These are phyloP conservation scores for Colletotrichum tamarilloi DNA, from an alignment of 2,329 filamentous ascomycete genomes.

Conservation along the genomic window DNA sequence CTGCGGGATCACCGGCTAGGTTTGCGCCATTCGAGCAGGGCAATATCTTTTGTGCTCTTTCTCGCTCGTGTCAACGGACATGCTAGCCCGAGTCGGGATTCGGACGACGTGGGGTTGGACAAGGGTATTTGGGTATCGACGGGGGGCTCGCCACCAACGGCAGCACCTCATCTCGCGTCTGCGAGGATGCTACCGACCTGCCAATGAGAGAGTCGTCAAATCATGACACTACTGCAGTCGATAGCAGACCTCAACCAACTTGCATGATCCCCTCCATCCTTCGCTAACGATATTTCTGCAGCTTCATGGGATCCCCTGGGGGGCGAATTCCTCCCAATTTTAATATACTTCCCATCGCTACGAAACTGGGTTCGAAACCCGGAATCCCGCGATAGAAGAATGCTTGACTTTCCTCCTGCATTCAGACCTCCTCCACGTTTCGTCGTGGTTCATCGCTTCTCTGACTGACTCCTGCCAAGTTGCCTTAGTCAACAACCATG, in stretches of 20 bases:
- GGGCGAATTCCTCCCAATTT: background rate
- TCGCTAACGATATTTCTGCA: slow-evolving; percentile 12
- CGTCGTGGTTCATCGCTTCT: background rate
- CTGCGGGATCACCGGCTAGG: background rate
- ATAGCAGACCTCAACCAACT: background rate
- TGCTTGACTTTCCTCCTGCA: background rate
- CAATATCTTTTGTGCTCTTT: background rate
- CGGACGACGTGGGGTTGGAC: background rate
- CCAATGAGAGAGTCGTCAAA: slow-evolving; percentile 8
- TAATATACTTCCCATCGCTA: background rate
- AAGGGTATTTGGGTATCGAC: background rate
- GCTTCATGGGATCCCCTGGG: background rate
- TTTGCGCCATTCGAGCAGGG: background rate
- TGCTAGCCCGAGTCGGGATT: slow-evolving; percentile 1
- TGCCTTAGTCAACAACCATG: background rate
- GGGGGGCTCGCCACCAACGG: slow-evolving; percentile 16
- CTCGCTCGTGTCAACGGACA: background rate
- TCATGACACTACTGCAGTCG: slow-evolving; percentile 8
- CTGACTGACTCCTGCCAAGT: background rate
- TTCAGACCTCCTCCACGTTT: background rate
- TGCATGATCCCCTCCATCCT: background rate
- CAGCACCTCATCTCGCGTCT: slow-evolving; percentile 17
- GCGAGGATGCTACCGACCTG: background rate
- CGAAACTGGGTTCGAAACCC: background rate
- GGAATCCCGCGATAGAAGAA: background rate